Evolutionary conservation across 2,329 filamentous ascomycete species (phyloP).

Genomic region (Hypoxylon sp.): DNA sequence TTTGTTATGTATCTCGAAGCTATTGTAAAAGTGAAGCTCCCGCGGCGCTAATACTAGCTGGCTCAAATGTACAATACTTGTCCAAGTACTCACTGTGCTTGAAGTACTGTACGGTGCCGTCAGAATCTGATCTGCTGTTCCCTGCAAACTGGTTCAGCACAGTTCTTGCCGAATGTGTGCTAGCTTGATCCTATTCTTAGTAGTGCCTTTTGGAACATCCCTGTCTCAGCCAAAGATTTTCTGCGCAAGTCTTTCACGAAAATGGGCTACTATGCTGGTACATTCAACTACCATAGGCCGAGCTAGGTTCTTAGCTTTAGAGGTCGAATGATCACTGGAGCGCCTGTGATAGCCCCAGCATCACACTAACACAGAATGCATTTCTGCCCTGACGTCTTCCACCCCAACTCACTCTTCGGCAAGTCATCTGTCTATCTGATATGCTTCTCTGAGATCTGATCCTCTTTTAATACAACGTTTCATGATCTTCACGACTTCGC

Average conservation of each 20-base stretch:
- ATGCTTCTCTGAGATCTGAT: conserved; percentile 37
- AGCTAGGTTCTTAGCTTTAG: conserved; percentile 21
- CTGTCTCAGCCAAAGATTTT: conserved; percentile 42
- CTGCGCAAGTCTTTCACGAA: conserved; percentile 33
- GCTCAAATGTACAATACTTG: conserved; percentile 4
- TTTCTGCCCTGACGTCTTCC: conserved; percentile 31
- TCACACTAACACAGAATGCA: conserved; percentile 14
- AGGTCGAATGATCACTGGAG: conserved; percentile 39
- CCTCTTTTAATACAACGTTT: conserved; percentile 48
- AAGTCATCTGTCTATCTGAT: conserved; percentile 43
- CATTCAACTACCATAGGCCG: conserved; percentile 3
- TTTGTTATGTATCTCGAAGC: conserved; percentile 3
- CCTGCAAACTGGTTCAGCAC: conserved; percentile 29
- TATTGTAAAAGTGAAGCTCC: conserved; percentile 5
- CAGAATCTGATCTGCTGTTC: conserved; percentile 28
- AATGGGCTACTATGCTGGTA: conserved; percentile 15
- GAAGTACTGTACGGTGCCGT: conserved; percentile 27
- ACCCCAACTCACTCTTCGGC: conserved; percentile 20
- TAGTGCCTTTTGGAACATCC: conserved; percentile 20
- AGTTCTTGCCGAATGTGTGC: conserved; percentile 21
- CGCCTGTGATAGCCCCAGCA: conserved; percentile 34
- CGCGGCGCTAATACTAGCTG: background rate
- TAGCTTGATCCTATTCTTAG: conserved; percentile 43
- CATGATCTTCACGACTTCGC: conserved; percentile 46
- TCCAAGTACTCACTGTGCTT: conserved; percentile 18